These are phyloP conservation scores for Erodium moschatum DNA, from an alignment of 441 rosid genomes.

Conservation along the genomic window DNA sequence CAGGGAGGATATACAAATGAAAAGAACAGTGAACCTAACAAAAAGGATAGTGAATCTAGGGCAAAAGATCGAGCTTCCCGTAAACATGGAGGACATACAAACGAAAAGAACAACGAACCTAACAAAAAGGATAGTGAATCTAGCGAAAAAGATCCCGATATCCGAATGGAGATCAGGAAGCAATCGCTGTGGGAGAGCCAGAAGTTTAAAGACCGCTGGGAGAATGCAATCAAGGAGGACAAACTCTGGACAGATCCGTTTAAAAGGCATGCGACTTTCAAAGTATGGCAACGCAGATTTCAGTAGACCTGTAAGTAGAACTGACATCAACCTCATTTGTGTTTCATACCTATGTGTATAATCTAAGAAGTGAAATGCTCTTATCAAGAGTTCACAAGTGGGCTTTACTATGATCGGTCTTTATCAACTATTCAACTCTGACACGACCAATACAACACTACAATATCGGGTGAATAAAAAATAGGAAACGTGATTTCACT, in stretches of 20 bases:
- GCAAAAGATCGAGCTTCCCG: background rate
- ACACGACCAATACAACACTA: too few species aligned
- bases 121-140: background rate
- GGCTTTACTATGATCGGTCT: too few species aligned
- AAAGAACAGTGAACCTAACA: background rate
- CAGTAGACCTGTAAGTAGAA: background rate
- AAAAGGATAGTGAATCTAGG: background rate
- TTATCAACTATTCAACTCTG: too few species aligned
- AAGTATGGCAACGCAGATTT: background rate
- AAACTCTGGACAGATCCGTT: constrained; percentile 64
- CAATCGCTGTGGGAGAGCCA: constrained; percentile 75
- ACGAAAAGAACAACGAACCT: too few species aligned
- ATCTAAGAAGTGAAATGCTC: too few species aligned
- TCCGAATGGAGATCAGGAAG: constrained; percentile 52
- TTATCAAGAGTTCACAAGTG: too few species aligned
- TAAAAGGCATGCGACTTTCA: constrained; percentile 13
- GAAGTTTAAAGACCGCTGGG: constrained; percentile 69
- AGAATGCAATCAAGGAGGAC: constrained; percentile 50
- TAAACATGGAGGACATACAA: background rate
- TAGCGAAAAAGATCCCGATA: background rate
- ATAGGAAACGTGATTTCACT: too few species aligned
- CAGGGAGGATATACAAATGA: background rate
- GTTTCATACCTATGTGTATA: too few species aligned
- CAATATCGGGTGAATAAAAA: too few species aligned
- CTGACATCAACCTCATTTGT: too few species aligned